Evolutionary conservation across 305 asterid genomes (phyloP).

Genomic region (Caryopteris hybrid): DNA sequence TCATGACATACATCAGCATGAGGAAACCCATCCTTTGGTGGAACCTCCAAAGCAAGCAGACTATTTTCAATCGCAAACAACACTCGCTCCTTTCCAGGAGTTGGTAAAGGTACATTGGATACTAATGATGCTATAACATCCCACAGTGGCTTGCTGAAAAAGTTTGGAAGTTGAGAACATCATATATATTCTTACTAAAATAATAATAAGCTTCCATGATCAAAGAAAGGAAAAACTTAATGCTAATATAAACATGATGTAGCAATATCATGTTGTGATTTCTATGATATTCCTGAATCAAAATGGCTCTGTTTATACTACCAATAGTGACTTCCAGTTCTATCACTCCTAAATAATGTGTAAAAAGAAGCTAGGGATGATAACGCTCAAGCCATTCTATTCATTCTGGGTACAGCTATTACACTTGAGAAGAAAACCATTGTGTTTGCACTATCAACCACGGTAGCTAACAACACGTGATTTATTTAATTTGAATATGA

Average conservation of each 20-base stretch:
- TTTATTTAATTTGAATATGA: background rate
- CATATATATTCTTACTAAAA: constrained; percentile 6
- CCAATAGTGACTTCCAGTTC: background rate
- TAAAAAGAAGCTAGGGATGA: background rate
- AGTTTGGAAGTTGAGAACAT: constrained; percentile 25
- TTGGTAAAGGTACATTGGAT: constrained; percentile 84
- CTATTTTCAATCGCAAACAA: constrained; percentile 83
- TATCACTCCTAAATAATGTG: constrained; percentile 6
- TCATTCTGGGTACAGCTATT: background rate
- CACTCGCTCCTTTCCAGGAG: constrained; percentile 88
- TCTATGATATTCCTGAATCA: background rate
- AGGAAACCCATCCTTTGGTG: constrained; percentile 84
- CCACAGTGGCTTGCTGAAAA: constrained; percentile 97
- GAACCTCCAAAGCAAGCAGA: constrained; percentile 88
- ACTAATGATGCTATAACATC: constrained; percentile 71
- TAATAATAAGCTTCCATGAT: constrained; percentile 17
- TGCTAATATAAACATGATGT: background rate
- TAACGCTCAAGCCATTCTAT: background rate
- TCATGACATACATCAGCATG: constrained; percentile 80
- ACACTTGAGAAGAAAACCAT: background rate
- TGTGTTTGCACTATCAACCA: background rate
- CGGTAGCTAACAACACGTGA: background rate
- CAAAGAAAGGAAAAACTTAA: background rate
- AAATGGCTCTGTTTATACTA: background rate
- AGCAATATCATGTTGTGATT: background rate